Evolutionary conservation across 2,329 filamentous ascomycete species (phyloP).

Genomic region (Eurotiales sp.): DNA sequence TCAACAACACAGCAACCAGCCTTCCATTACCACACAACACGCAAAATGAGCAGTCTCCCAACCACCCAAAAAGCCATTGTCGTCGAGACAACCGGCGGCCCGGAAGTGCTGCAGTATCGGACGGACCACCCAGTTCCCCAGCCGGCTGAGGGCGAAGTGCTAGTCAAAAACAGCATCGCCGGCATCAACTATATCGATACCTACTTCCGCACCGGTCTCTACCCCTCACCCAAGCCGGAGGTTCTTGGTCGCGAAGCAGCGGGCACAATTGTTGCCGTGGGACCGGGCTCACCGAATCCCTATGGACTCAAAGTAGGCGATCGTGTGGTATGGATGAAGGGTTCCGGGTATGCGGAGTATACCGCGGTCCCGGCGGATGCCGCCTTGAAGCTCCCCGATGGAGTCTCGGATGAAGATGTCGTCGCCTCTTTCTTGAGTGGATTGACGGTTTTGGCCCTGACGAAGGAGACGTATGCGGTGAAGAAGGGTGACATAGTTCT

Average conservation of each 20-base stretch:
- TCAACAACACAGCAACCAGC: background rate
- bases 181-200: constrained; percentile 90
- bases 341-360: constrained; percentile 58
- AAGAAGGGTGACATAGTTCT: constrained; percentile 76
- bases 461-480: constrained; percentile 68
- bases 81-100: constrained; percentile 67
- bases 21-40: background rate
- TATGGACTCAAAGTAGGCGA: constrained; percentile 62
- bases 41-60: constrained; percentile 44
- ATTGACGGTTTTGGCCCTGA: constrained; percentile 74
- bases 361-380: constrained; percentile 50
- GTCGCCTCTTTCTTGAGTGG: constrained; percentile 74
- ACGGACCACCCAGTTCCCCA: constrained; percentile 68
- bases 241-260: constrained; percentile 76
- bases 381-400: constrained; percentile 61
- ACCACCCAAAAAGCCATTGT: constrained; percentile 70
- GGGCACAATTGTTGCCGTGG: constrained; percentile 64
- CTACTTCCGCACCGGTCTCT: constrained; percentile 84
- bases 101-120: constrained; percentile 68
- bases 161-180: constrained; percentile 75
- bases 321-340: constrained; percentile 66
- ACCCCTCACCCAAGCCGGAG: constrained; percentile 67
- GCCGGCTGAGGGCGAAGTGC: constrained; percentile 65
- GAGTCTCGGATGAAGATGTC: constrained; percentile 58
- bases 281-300: constrained; percentile 45